These are phyloP conservation scores for Sicyos edulis DNA, from an alignment of 306 rosid genomes.

Conservation along the genomic window DNA sequence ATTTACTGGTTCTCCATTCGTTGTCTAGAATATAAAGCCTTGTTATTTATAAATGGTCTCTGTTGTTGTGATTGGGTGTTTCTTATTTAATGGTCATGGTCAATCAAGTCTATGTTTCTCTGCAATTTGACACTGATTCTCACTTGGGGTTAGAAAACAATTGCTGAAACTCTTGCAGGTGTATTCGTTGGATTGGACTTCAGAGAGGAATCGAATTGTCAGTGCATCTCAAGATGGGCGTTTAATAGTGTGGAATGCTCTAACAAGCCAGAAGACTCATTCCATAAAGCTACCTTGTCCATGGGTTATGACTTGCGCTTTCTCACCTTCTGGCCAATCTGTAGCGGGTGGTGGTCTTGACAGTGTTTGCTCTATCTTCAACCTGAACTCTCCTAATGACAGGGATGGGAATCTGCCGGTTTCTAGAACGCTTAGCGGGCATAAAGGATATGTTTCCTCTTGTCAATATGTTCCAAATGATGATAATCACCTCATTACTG, in stretches of 20 bases:
- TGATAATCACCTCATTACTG: slow-evolving; percentile 80
- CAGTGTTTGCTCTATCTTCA: slow-evolving; percentile 89
- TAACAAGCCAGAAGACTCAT: slow-evolving; percentile 95
- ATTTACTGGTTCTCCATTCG: background rate
- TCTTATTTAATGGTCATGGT: background rate
- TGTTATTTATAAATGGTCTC: background rate
- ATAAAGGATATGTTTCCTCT: slow-evolving; percentile 86
- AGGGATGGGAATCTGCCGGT: slow-evolving; percentile 66
- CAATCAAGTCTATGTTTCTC: slow-evolving; percentile 1
- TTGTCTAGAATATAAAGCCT: background rate
- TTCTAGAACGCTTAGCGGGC: slow-evolving; percentile 74
- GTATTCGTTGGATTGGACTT: slow-evolving; percentile 93
- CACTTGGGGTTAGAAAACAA: background rate
- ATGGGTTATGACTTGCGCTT: slow-evolving; percentile 98
- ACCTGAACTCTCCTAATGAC: slow-evolving; percentile 76
- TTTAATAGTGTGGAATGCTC: slow-evolving; percentile 91
- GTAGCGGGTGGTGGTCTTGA: slow-evolving; percentile 98
- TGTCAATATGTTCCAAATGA: slow-evolving; percentile 96
- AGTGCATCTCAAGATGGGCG: slow-evolving; percentile 98
- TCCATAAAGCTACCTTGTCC: slow-evolving; percentile 91
- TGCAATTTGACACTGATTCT: background rate
- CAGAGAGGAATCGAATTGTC: slow-evolving; percentile 81
- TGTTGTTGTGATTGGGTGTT: background rate
- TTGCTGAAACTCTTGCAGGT: slow-evolving; percentile 45
- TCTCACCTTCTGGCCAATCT: slow-evolving; percentile 86